Base-by-base conservation (phyloP, 768 basidiomycete genomes). In the Termitomyces sp. region DNA sequence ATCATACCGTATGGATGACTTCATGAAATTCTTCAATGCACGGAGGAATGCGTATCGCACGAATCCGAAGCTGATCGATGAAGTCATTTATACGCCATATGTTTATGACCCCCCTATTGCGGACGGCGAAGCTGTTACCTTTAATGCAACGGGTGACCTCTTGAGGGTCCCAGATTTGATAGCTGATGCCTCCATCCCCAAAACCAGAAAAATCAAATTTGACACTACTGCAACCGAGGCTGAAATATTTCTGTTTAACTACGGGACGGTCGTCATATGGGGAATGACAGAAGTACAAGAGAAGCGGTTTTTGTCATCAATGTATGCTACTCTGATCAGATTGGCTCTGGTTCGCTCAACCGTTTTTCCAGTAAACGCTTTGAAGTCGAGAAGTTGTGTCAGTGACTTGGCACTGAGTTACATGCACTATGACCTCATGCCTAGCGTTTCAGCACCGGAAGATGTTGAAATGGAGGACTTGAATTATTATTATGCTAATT, bases 211-310 rank as follows among this genome's bases (percentile, higher is more conserved):
- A 57, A 85, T 80, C 66, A 87, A 85, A 69, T 89, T 87, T 64
- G 71, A 86, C 62, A 77, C 83, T 30, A 75, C 81, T 35, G 77
- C 83, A 5, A 79, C 78, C 32, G 85, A 87, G 60, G 88, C 90
- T 9, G 95, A 97, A 70, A 88, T 97, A 53, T 97, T 96, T 68
- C 72, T 97, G 60, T 98, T 97, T 70, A 82, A 88, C 59, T 97
- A 96, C 66, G 95, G 95, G 12, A 94, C 92, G 0, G 90, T 96
- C 26, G 95, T 98, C 24, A 90, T 96, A 50, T 98, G 95, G 95
- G 95, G 95, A 24, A 97, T 98, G 94, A 87, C 90, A 38, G 93
- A 97, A 67, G 76, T 83, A 5, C 91, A 97, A 65, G 95, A 98
- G 74, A 89, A 82, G 68, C 78, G 93, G 9, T 93, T 98, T 64